Evolutionary conservation across 2,329 filamentous ascomycete genomes (phyloP).

Genomic region (Simplicillium aogashimaense): DNA sequence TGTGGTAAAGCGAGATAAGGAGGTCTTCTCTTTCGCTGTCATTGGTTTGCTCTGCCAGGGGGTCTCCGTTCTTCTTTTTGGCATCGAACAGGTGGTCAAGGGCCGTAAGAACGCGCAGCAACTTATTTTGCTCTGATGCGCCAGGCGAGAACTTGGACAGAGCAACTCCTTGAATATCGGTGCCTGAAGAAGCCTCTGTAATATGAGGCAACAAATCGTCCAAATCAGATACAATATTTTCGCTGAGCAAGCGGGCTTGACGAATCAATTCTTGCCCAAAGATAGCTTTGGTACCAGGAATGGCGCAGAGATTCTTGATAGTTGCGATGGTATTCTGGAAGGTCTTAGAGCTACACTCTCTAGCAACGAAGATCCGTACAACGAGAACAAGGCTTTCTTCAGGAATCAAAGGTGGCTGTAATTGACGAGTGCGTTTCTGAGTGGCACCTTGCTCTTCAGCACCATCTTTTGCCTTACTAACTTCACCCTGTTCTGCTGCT

Average conservation of each 20-base stretch:
- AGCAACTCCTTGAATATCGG: conserved; percentile 90
- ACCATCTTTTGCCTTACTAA: conserved; percentile 14
- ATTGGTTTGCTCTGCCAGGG: conserved; percentile 40
- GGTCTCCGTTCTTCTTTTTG: conserved; percentile 50
- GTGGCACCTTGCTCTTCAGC: conserved; percentile 21
- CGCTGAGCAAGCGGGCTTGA: conserved; percentile 76
- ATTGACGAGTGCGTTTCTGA: conserved; percentile 42
- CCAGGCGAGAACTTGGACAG: conserved; percentile 92
- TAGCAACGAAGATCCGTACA: conserved; percentile 92
- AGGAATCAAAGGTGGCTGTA: conserved; percentile 78
- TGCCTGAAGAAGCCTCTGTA: conserved; percentile 74
- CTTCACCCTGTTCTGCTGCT: conserved; percentile 17
- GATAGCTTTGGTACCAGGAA: conserved; percentile 78
- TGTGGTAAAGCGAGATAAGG: conserved; percentile 80
- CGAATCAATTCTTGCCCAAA: conserved; percentile 90
- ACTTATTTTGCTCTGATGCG: conserved; percentile 92
- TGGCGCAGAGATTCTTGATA: conserved; percentile 95
- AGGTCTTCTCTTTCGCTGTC: conserved; percentile 69
- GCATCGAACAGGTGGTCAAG: conserved; percentile 92
- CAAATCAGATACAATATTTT: conserved; percentile 76
- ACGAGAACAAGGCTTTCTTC: conserved; percentile 84
- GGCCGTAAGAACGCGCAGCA: conserved; percentile 84
- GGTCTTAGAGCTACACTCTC: conserved; percentile 94
- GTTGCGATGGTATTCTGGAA: conserved; percentile 96
- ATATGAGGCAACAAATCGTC: conserved; percentile 81